Percentiles rank a stretch among this genome's conserved stretches.
These are phyloP conservation scores for Cercospora sp. DNA, from an alignment of 2,329 filamentous ascomycete species.

Conservation along the genomic window DNA sequence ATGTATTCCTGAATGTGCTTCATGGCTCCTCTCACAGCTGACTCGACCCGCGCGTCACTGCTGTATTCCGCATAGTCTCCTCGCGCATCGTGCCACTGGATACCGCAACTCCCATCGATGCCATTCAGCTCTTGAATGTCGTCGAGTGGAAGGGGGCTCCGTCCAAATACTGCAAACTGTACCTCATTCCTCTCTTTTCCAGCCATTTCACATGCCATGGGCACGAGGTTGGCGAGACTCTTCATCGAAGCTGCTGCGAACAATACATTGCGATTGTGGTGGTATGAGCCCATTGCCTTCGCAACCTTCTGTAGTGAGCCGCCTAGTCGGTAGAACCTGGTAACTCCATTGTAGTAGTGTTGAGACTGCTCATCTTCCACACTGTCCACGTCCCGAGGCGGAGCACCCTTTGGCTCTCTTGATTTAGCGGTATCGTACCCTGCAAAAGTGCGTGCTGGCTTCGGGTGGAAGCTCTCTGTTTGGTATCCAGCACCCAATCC, in stretches of 20 bases:
- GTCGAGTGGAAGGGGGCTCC: constrained; percentile 67
- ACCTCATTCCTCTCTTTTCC: constrained; percentile 67
- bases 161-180: constrained; percentile 77
- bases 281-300: constrained; percentile 53
- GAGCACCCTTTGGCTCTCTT: constrained; percentile 30
- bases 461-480: constrained; percentile 2
- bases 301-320: constrained; percentile 62
- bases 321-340: constrained; percentile 68
- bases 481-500: background rate
- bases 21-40: constrained; percentile 64
- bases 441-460: constrained; percentile 11
- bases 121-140: constrained; percentile 77
- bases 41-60: constrained; percentile 67
- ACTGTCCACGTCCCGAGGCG: constrained; percentile 23
- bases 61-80: constrained; percentile 71
- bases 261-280: constrained; percentile 68
- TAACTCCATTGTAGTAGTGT: constrained; percentile 65
- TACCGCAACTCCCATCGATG: constrained; percentile 65
- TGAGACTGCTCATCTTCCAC: constrained; percentile 30
- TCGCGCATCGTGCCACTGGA: constrained; percentile 71
- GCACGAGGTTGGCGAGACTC: constrained; percentile 71
- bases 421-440: constrained; percentile 18
- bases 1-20: constrained; percentile 71
- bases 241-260: constrained; percentile 75
- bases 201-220: constrained; percentile 86